Evolutionary conservation across 495 filamentous ascomycete species (phyloP), one percentile per base, ranked within the genome.

Genomic region (Talaromyces borbonicus): DNA sequence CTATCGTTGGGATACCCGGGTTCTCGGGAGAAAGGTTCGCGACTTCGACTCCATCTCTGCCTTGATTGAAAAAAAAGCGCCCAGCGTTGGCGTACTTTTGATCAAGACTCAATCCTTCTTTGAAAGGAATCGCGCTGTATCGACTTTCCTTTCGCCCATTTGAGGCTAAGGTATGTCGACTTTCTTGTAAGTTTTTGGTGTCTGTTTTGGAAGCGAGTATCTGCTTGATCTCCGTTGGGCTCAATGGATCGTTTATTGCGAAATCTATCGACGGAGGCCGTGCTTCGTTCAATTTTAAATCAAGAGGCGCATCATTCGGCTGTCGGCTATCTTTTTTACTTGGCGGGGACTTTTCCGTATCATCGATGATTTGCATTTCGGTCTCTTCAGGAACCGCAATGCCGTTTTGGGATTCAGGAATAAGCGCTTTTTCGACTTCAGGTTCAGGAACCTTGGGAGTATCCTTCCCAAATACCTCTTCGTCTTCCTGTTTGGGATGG

Each of bases 11-110:
- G 41, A 72, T 72, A 9, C 57, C 52, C 16, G 52, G 49, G 5
- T 49, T 38, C 22, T 46, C n/a, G n/a, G n/a, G n/a, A n/a, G n/a
- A n/a, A n/a, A n/a, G 26, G 35, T 39, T 40, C 4, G 26, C n/a
- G n/a, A 36, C 20, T 2, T 37, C 37, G 18, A 6, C 15, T 33
- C 20, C 18, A 16, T 46, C 30, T 42, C 26, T 42, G 15, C 35
- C 26, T 22, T 51, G 52, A 18, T 46, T 47, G 32, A 77, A 74
- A 54, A 62, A 67, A 50, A 77, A 78, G 18, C 69, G 69, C 16
- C 74, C 74, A 12, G 63, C 52, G 23, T 62, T 49, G 30, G 63
- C 63, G 57, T 78, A 78, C 50, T 77, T 78, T 32, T 69, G 58
- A 48, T 75, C 67, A 53, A 63, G 45, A 38, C 55, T 66, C 32